Evolutionary conservation across 495 filamentous ascomycete species (phyloP).

Genomic region (Lophiostoma macrostomum): DNA sequence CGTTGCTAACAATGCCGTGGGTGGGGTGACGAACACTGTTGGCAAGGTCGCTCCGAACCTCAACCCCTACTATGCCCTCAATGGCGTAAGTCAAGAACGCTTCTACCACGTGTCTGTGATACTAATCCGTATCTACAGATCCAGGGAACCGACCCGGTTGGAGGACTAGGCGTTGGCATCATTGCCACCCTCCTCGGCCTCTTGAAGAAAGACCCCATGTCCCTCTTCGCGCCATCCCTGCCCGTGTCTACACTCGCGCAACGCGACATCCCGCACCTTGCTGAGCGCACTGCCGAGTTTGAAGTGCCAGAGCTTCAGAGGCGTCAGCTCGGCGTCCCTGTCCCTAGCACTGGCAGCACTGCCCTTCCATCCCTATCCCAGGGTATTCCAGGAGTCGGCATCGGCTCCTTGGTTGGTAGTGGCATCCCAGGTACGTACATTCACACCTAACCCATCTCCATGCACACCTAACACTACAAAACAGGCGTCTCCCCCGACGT

Average conservation of each 20-base stretch:
- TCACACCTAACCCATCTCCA: background rate
- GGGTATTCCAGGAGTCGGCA: slow-evolving; percentile 15
- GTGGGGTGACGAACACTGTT: too few species aligned
- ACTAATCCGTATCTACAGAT: background rate
- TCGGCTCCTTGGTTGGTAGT: slow-evolving; percentile 4
- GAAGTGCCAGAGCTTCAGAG: background rate
- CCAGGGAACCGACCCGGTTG: slow-evolving; percentile 8
- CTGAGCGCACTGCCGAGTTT: background rate
- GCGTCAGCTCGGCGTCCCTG: background rate
- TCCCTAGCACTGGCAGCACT: background rate
- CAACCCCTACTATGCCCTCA: too few species aligned
- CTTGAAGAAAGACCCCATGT: slow-evolving; percentile 21
- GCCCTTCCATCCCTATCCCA: background rate
- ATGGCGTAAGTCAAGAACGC: too few species aligned
- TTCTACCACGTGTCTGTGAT: too few species aligned
- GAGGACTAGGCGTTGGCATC: slow-evolving; percentile 9
- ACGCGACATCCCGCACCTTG: slow-evolving; percentile 13
- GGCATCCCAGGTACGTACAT: slow-evolving; percentile 2
- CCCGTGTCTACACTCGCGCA: slow-evolving; percentile 17
- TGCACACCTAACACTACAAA: background rate
- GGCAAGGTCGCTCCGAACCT: too few species aligned
- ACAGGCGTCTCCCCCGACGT: slow-evolving; percentile 12
- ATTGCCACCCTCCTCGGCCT: slow-evolving; percentile 20
- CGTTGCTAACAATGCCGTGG: background rate
- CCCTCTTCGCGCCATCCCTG: slow-evolving; percentile 18